Percentiles rank a stretch among this genome's conserved stretches.
These are phyloP conservation scores for Populus trichocarpa DNA, from an alignment of 441 rosid species.

Conservation along the genomic window DNA sequence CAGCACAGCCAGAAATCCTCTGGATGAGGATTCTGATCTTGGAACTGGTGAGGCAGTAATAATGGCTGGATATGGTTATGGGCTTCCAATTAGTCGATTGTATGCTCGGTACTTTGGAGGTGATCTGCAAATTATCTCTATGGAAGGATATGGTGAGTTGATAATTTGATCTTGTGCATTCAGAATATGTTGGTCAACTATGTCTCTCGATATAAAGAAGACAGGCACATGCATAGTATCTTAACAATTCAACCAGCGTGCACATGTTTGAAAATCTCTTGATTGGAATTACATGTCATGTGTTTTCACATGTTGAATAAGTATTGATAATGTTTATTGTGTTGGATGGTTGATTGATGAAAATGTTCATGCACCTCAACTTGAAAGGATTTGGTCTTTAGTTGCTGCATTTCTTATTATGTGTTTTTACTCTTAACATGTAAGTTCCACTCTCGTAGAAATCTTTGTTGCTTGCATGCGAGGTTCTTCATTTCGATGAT, in stretches of 20 bases:
- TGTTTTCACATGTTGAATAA: background rate
- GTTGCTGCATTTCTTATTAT: background rate
- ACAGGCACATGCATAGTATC: background rate
- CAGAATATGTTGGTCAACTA: background rate
- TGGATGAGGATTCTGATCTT: constrained; percentile 59
- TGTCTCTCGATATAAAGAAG: background rate
- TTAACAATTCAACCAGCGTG: background rate
- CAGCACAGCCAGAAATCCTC: constrained; percentile 85
- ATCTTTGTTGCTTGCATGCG: background rate
- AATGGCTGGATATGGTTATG: constrained; percentile 98
- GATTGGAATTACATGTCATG: background rate
- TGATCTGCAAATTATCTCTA: constrained; percentile 86
- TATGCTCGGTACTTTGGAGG: constrained; percentile 97
- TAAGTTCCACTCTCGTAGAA: background rate
- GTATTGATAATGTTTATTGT: background rate
- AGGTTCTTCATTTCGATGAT: background rate
- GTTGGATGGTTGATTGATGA: background rate
- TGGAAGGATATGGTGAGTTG: constrained; percentile 98
- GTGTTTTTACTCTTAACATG: background rate
- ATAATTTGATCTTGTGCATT: background rate
- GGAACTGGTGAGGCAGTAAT: constrained; percentile 64
- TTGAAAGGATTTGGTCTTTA: background rate
- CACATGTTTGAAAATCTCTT: background rate
- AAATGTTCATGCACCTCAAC: background rate
- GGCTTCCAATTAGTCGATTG: constrained; percentile 88